Conservation (phyloP, 164 flowering plant genomes). For the Vitis riparia region DNA sequence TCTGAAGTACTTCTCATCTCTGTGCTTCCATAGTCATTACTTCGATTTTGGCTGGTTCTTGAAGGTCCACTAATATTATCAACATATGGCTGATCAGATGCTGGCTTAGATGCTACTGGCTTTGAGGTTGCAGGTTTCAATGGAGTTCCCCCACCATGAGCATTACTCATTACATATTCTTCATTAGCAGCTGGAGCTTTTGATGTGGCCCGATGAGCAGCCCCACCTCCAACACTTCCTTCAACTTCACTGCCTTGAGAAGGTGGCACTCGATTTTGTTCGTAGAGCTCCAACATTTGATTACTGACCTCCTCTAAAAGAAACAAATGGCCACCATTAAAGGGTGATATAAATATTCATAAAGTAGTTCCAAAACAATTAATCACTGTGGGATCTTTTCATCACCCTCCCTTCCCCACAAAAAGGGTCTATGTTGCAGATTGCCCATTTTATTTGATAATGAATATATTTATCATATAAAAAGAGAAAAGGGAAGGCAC, state of each 20-base stretch:
- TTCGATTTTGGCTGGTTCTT: conserved; percentile 37
- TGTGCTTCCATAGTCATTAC: conserved; percentile 44
- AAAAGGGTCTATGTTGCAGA: too few species aligned
- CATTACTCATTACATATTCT: conserved; percentile 25
- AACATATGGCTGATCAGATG: conserved; percentile 30
- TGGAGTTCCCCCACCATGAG: too few species aligned
- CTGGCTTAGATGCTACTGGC: conserved; percentile 28
- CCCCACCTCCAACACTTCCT: conserved; percentile 54
- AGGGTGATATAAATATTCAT: too few species aligned
- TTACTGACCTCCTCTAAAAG: conserved; percentile 97
- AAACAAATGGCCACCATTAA: not conserved
- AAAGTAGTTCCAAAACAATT: too few species aligned
- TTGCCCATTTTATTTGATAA: too few species aligned
- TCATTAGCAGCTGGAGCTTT: conserved; percentile 48
- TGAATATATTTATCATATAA: too few species aligned
- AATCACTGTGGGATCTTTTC: too few species aligned
- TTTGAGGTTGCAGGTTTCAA: conserved; percentile 12
- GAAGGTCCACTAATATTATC: conserved; percentile 41
- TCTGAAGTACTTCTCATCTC: conserved; percentile 41
- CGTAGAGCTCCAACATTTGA: conserved; percentile 96
- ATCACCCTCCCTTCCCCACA: too few species aligned
- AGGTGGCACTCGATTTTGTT: conserved; percentile 76
- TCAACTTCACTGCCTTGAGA: conserved; percentile 82
- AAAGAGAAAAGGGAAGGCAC: too few species aligned
- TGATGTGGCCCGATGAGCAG: conserved; percentile 35